Conservation (phyloP, 352 stramenopile species). For the Pythium folliculosum region DNA sequence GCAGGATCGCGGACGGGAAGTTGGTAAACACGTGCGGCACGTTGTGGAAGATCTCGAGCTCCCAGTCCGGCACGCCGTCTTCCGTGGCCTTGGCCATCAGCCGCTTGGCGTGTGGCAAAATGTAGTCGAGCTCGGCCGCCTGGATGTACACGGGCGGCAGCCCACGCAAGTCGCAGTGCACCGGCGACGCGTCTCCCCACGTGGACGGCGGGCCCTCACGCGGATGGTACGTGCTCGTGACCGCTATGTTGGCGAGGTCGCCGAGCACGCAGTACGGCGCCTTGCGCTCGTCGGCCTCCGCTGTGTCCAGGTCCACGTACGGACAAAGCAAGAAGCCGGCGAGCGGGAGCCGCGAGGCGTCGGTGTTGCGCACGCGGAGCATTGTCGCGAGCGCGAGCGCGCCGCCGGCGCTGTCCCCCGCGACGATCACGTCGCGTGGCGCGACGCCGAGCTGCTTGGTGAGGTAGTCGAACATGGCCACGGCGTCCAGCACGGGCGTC, state of each 20-base stretch:
- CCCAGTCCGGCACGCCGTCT: constrained; percentile 22
- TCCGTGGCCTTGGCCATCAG: constrained; percentile 20
- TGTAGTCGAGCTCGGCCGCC: constrained; percentile 25
- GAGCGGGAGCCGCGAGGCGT: neutral
- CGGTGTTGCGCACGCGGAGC: constrained; percentile 29
- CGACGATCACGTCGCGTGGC: constrained; percentile 32
- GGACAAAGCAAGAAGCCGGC: constrained; percentile 27
- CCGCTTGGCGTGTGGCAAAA: constrained; percentile 19
- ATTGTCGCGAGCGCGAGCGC: constrained; percentile 20
- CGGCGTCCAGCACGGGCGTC: constrained; percentile 15
- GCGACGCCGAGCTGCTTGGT: constrained; percentile 49
- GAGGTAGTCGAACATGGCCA: constrained; percentile 24
- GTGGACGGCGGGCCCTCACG: constrained; percentile 19
- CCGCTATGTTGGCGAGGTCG: constrained; percentile 11
- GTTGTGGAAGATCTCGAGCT: constrained; percentile 25
- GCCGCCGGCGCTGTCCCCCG: constrained; percentile 27
- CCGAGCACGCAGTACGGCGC: constrained; percentile 25
- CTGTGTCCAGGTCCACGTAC: constrained; percentile 42
- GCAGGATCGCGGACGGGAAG: constrained; percentile 28
- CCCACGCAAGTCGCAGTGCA: constrained; percentile 20
- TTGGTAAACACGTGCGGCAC: constrained; percentile 34
- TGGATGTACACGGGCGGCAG: constrained; percentile 30
- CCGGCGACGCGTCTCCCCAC: constrained; percentile 26
- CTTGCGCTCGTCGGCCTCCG: constrained; percentile 23
- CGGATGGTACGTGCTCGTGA: constrained; percentile 23